A percentile compares a stretch with the other conserved stretches of the same genome.
phyloP scores from a whole-genome alignment of 2,329 filamentous ascomycete genomes.

The Colletotrichum incanum region DNA sequence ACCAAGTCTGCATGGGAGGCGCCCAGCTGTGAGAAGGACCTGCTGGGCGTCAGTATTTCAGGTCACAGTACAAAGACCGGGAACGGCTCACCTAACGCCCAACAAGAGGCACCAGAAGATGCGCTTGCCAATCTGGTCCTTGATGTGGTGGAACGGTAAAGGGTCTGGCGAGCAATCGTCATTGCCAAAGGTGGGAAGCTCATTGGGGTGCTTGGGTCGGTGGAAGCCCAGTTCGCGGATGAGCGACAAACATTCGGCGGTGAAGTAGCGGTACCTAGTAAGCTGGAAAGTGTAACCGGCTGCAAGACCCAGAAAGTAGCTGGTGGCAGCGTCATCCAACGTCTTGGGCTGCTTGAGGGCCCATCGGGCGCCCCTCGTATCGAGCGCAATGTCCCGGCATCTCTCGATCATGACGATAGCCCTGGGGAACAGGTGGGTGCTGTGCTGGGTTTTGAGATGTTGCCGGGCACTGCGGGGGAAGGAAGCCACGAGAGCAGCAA shows the following conservation, averaged over 20 bases:
- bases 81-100: conserved; percentile 71
- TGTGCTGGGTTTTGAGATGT: conserved; percentile 78
- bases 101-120: conserved; percentile 90
- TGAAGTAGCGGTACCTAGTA: conserved; percentile 78
- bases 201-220: conserved; percentile 64
- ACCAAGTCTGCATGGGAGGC: conserved; percentile 79
- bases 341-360: conserved; percentile 63
- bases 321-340: conserved; percentile 75
- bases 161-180: conserved; percentile 57
- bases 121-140: conserved; percentile 81
- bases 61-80: neutral
- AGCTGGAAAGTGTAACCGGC: conserved; percentile 79
- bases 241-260: conserved; percentile 80
- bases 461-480: conserved; percentile 81
- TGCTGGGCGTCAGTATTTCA: conserved; percentile 51
- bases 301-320: conserved; percentile 80
- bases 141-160: conserved; percentile 76
- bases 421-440: conserved; percentile 76
- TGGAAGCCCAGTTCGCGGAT: conserved; percentile 78
- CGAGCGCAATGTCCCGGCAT: conserved; percentile 78
- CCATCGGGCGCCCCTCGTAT: conserved; percentile 74
- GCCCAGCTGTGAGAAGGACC: conserved; percentile 84
- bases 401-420: conserved; percentile 79
- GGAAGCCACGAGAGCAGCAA: conserved; percentile 80
- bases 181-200: conserved; percentile 58